Base-by-base conservation (phyloP, 495 filamentous ascomycete species). In the Lophium mytilinum region DNA sequence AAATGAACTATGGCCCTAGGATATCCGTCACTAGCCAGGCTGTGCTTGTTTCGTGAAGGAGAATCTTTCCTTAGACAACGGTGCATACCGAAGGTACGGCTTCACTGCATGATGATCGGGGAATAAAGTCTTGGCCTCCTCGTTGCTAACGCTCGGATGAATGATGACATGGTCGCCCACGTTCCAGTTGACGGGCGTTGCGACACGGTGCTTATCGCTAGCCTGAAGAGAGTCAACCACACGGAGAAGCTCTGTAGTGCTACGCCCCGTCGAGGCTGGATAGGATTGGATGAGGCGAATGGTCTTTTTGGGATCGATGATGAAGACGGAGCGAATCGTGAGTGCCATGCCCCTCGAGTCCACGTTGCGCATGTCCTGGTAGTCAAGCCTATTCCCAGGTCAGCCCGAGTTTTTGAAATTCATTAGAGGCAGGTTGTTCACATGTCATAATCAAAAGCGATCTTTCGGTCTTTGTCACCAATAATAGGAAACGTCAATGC, bases 221-320 rank as follows among this genome's bases (percentile, higher is more conserved):
- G 94, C 95, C 80, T 96, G 90, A 54, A 97, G 84, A 46, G 90
- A 95, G 78, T 97, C 91, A 69, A 98, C 79, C 52, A 97, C 86
- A 66, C 94, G 89, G 59, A 98, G 83, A 53, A 98, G 88, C 76
- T 97, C 93, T 63, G 89, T 90, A 55, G 89, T 87, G 78, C 96
- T 98, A 66, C 93, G 89, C 69, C 93, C 94, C 30, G 94, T 97
- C 42, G 90, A 95, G 56, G 94, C 93, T n/a, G 94, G 94, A 81
- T 96, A 98, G 64, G 90, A 86, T 59, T 97, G 81, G 72, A 95
- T 96, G 67, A 90, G 84, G 66, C 93, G 90, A 73, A 97, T 96
- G 65, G 85, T 90, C 84, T 97, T 96, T 80, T 85, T 95, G 54
- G 93, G 94, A 78, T 97, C 93, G 73, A 98, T 94, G 78, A 97